Evolutionary conservation across 257 asterid species (phyloP), one percentile per base, ranked within the genome.

Genomic region (Eustoma russellianum): DNA sequence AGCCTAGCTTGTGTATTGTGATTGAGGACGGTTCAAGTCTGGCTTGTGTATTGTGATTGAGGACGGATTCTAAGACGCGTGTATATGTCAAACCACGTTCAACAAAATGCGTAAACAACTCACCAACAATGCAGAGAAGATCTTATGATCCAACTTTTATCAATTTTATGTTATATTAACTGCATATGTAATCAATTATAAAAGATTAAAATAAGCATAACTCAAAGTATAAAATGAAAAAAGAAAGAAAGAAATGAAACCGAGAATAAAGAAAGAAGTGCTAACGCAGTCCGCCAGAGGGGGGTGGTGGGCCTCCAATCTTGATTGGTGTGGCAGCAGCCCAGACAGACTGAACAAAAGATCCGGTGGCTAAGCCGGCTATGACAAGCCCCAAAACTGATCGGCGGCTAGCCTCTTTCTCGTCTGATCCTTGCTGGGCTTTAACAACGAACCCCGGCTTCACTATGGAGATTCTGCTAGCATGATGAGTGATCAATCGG

Each of bases 221-320:
- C n/a, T n/a, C n/a, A n/a, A n/a, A n/a, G n/a, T 47, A 47, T 17
- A 47, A 47, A 15, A 1, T 15, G 12, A 11, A 48, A 16, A 0
- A 48, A 17, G 18, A 3, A 13, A 30, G 2, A 17, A 48, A 48
- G n/a, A 6, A 14, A 11, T 3, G 2, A 10, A 19, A 49, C 15
- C 1, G 6, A 43, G 28, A 40, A 10, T 38, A 19, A 8, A n/a
- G n/a, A n/a, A 53, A 49, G 13, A 33, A 52, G 11, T 19, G 73
- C 98, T 80, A 74, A 92, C 98, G 93, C 53, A 92, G 78, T 53
- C 97, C 98, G 34, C 98, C 97, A 46, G 98, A 92, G 48, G 86
- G 98, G 3, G 93, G 86, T 1, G 98, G 98, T 12, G 98, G 86
- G 5, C 55, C 56, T 13, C 98, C 98, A 43, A 92, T 34, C 83